Evolutionary conservation across 495 filamentous ascomycete species (phyloP).

Genomic region (Neurospora intermedia): DNA sequence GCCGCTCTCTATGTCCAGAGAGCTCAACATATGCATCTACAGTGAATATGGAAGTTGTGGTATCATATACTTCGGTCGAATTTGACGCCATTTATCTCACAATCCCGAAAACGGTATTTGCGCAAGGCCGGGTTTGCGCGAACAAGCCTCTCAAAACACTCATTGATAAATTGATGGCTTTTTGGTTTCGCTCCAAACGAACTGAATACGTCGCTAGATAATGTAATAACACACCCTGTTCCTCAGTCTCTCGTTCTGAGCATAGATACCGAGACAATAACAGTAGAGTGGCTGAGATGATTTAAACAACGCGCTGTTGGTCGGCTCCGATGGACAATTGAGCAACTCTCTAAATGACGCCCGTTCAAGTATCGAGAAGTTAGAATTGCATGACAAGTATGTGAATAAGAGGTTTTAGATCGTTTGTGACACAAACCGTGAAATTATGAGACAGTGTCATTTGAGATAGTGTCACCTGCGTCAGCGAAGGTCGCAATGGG

Average conservation of each 20-base stretch:
- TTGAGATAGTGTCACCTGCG: not conserved
- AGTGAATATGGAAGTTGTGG: fast-evolving
- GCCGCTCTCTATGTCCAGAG: not conserved
- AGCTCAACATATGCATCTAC: not conserved
- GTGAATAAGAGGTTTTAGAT: too few relatives aligned
- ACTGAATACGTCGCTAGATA: not conserved
- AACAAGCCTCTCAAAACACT: not conserved
- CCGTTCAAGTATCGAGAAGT: fast-evolving
- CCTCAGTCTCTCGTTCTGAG: fast-evolving
- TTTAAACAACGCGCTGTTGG: not conserved
- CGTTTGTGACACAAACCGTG: not conserved
- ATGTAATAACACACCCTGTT: not conserved
- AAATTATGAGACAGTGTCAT: not conserved
- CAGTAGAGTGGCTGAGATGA: not conserved
- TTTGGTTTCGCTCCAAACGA: fast-evolving
- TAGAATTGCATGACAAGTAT: not conserved
- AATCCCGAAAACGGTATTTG: not conserved
- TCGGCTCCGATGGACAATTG: not conserved
- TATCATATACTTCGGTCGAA: not conserved
- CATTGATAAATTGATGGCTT: not conserved
- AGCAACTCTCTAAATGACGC: not conserved
- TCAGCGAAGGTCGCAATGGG: not conserved
- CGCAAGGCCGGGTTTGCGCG: not conserved
- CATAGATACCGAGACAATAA: not conserved
- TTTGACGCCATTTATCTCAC: not conserved